phyloP scores from a whole-genome alignment of 345 rosid genomes.

The Ceriops decandra region DNA sequence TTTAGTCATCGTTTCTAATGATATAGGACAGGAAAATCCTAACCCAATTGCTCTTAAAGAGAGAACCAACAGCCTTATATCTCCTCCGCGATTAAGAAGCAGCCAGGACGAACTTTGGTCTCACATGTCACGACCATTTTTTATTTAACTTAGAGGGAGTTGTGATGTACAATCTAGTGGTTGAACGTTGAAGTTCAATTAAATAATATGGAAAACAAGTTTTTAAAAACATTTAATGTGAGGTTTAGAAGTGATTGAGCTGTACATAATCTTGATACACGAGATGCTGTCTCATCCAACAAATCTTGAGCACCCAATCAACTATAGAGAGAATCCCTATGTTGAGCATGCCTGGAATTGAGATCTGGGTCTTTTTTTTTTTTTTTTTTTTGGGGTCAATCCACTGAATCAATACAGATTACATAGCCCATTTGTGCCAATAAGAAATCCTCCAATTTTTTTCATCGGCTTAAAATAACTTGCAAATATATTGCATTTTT shows the following conservation, averaged over 20 bases:
- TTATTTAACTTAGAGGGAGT: too few species aligned
- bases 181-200: not conserved
- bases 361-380: not conserved
- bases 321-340: constrained; percentile 13
- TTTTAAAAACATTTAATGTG: constrained; percentile 1
- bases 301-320: constrained; percentile 22
- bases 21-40: too few species aligned
- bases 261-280: constrained; percentile 19
- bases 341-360: constrained; percentile 23
- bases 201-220: not conserved
- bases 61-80: too few species aligned
- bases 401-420: not conserved
- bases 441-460: not conserved
- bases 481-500: too few species aligned
- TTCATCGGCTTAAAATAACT: too few species aligned
- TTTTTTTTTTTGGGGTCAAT: not conserved
- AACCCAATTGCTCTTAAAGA: too few species aligned
- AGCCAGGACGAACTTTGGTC: too few species aligned
- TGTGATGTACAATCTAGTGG: not conserved
- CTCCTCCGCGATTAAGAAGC: too few species aligned
- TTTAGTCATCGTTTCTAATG: too few species aligned
- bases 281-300: constrained; percentile 22
- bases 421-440: too few species aligned
- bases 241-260: not conserved
- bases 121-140: too few species aligned